These are phyloP conservation scores for Sporopachydermia quercuum DNA, from an alignment of 805 yeast genomes.

Conservation along the genomic window DNA sequence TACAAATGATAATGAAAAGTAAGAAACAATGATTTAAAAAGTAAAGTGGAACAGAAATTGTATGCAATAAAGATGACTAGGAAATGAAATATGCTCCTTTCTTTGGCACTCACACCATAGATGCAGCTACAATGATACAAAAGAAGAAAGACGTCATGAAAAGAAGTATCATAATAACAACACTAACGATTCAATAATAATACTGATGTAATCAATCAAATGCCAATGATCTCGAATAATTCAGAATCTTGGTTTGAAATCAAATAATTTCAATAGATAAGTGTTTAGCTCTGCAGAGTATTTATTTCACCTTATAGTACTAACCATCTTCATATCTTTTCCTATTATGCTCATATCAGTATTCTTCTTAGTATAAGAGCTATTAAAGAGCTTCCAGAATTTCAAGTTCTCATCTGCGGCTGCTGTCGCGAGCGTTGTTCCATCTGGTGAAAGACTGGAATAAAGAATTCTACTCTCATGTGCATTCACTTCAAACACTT, in stretches of 20 bases:
- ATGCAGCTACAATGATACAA: too few relatives aligned
- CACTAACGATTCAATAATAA: background rate
- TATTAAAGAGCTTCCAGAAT: constrained; percentile 84
- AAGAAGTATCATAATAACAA: too few relatives aligned
- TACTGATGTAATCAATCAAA: background rate
- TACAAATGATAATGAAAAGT: too few relatives aligned
- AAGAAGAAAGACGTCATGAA: too few relatives aligned
- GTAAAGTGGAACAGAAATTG: too few relatives aligned
- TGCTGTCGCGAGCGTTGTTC: constrained; percentile 79
- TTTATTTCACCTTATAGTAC: constrained; percentile 33
- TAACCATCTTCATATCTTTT: constrained; percentile 33
- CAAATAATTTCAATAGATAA: too few relatives aligned
- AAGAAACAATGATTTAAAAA: too few relatives aligned
- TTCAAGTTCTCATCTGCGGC: constrained; percentile 94
- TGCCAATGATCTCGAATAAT: background rate
- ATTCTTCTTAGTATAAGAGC: constrained; percentile 20
- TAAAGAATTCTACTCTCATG: constrained; percentile 81
- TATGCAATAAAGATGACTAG: too few relatives aligned
- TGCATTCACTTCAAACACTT: constrained; percentile 83
- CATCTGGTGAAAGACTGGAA: constrained; percentile 82
- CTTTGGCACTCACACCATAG: too few relatives aligned
- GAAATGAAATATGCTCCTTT: too few relatives aligned
- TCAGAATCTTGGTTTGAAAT: too few relatives aligned
- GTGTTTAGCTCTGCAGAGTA: too few relatives aligned
- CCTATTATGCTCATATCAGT: constrained; percentile 20